Evolutionary conservation across 2,329 filamentous ascomycete species (phyloP), one percentile per base, ranked within the genome.

Genomic region (Ophiostoma novo-ulmi): DNA sequence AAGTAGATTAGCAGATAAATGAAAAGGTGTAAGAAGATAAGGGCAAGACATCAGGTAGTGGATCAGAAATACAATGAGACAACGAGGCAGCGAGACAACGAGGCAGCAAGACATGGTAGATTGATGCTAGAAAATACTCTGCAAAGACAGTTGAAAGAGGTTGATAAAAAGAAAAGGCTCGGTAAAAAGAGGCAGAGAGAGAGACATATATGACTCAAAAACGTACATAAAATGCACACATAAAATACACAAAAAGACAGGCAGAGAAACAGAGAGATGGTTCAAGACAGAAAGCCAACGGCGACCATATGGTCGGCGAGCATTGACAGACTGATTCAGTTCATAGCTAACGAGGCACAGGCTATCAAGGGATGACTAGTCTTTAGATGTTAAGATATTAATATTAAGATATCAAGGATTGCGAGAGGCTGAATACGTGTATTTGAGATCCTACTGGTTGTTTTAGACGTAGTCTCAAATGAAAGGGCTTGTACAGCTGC

Each of bases 221-320:
- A 5, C 13, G 41, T 5, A 14, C 5, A 44, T 5, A 44, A 44
- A 14, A 44, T 11, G 41, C 17, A 31, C 14, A 14, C 13, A 44
- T 44, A 44, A 17, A 17, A 55, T 55, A 10, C 6, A 55, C 20
- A 55, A 55, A 22, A 55, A 20, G 48, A 4, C 48, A n/a, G 14
- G 39, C 39, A 31, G 31, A 31, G 2, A 31, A 31, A 31, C 3
- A 3, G 39, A 44, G 48, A 55, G n/a, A 55, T n/a, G 13, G 13
- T 22, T 22, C 52, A 26, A n/a, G 13, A 13, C 52, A 58, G n/a
- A 58, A 58, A 58, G n/a, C 44, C n/a, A 58, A 58, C 52, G 52
- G 52, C 52, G 52, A 58, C 52, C 52, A 58, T 58, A 58, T 58
- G 52, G 52, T 58, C 52, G 52, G 52, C 52, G 52, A 58, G 22